Evolutionary conservation across 192 early-diverging fungal species (phyloP).

Genomic region (Backusella sp.): DNA sequence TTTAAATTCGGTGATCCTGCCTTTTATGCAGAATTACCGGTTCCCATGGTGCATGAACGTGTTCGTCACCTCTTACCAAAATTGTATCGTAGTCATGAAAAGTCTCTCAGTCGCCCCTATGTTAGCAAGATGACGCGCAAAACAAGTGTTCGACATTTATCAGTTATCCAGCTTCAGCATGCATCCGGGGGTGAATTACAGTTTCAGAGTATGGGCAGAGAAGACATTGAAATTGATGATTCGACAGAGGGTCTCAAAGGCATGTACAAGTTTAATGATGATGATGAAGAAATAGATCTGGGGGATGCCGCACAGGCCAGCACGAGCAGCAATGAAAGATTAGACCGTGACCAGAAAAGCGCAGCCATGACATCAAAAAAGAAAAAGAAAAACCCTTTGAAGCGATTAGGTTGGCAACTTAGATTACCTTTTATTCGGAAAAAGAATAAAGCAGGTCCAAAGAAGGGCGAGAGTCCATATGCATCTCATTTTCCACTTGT

Average conservation of each 20-base stretch:
- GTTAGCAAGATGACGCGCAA: slow-evolving; percentile 30
- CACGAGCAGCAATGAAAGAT: background rate
- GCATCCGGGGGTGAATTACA: slow-evolving; percentile 24
- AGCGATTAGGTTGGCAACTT: background rate
- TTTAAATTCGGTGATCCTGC: slow-evolving; percentile 70
- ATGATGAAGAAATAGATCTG: slow-evolving; percentile 2
- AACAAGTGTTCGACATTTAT: slow-evolving; percentile 23
- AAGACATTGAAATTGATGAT: slow-evolving; percentile 39
- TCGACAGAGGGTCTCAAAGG: slow-evolving; percentile 30
- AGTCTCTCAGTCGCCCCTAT: slow-evolving; percentile 8
- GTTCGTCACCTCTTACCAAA: slow-evolving; percentile 62
- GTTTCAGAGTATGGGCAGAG: slow-evolving; percentile 32
- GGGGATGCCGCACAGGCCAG: background rate
- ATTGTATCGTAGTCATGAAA: slow-evolving; percentile 47
- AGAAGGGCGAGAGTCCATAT: background rate
- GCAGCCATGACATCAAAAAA: background rate
- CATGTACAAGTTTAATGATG: slow-evolving; percentile 33
- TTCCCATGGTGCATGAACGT: slow-evolving; percentile 67
- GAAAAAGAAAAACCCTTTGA: background rate
- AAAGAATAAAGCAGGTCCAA: background rate
- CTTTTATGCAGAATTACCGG: slow-evolving; percentile 55
- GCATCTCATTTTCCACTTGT: background rate
- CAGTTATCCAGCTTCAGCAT: slow-evolving; percentile 19
- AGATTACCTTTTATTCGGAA: background rate
- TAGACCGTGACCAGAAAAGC: background rate